Evolutionary conservation across 352 stramenopile genomes (phyloP).

Genomic region (Phytophthora fragariaefolia): DNA sequence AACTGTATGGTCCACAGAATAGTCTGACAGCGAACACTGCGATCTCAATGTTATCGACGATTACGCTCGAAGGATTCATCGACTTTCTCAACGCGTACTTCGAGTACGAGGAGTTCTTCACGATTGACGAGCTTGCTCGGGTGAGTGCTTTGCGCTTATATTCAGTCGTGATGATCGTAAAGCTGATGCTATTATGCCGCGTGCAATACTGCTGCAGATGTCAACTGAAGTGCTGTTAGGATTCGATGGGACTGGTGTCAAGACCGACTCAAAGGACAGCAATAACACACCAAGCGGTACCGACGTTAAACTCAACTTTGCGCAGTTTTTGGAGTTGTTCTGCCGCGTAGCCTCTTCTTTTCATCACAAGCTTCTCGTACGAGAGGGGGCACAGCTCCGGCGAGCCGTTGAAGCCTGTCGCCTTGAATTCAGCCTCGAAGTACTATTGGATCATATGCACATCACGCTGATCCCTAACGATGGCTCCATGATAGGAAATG

Average conservation of each 20-base stretch:
- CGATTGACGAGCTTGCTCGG: constrained; percentile 46
- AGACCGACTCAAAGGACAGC: constrained; percentile 16
- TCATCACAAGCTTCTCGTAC: constrained; percentile 51
- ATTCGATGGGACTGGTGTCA: constrained; percentile 4
- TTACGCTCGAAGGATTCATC: constrained; percentile 73
- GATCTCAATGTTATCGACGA: constrained; percentile 28
- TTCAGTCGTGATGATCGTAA: background rate
- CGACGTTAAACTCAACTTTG: constrained; percentile 46
- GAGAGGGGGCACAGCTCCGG: constrained; percentile 60
- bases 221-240: constrained; percentile 7
- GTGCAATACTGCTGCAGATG: constrained; percentile 17
- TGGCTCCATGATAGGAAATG: background rate
- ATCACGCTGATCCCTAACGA: constrained; percentile 45
- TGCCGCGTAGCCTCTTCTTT: constrained; percentile 62
- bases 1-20: constrained; percentile 58
- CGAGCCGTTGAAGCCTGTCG: constrained; percentile 61
- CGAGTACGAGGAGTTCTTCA: constrained; percentile 79
- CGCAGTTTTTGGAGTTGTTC: constrained; percentile 73
- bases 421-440: constrained; percentile 68
- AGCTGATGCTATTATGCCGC: background rate
- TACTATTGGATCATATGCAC: constrained; percentile 63
- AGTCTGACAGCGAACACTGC: constrained; percentile 15
- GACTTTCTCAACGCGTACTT: constrained; percentile 86
- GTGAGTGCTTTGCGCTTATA: constrained; percentile 23
- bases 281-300: background rate